These are phyloP conservation scores for Hypoxylon sp. DNA, from an alignment of 2,329 filamentous ascomycete genomes.

Conservation along the genomic window DNA sequence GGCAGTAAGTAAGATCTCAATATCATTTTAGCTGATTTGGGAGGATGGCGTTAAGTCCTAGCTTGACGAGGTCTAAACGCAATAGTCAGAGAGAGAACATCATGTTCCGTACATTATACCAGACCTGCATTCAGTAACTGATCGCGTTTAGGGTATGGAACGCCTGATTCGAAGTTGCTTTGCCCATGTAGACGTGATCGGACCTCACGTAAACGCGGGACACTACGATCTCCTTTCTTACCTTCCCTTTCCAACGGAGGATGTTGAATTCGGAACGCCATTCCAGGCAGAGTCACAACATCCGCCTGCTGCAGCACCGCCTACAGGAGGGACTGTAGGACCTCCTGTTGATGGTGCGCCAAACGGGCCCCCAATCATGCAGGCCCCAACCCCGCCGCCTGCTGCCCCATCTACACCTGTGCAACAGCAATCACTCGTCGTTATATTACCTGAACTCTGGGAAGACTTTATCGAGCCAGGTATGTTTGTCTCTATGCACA, in stretches of 20 bases:
- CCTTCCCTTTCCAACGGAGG: slow-evolving; percentile 38
- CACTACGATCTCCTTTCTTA: slow-evolving; percentile 69
- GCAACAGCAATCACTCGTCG: slow-evolving; percentile 46
- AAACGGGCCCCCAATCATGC: slow-evolving; percentile 5
- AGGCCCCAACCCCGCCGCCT: slow-evolving; percentile 20
- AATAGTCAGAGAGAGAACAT: not conserved
- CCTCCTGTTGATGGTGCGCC: not conserved
- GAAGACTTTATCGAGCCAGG: slow-evolving; percentile 69
- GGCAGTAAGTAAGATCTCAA: slow-evolving; percentile 61
- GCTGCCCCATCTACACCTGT: slow-evolving; percentile 24
- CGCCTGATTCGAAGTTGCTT: slow-evolving; percentile 70
- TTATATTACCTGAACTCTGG: slow-evolving; percentile 71
- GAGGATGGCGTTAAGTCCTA: not conserved
- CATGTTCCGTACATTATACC: not conserved
- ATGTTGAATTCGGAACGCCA: slow-evolving; percentile 53
- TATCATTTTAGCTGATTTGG: not conserved
- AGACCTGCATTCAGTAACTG: slow-evolving; percentile 4
- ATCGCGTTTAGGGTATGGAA: slow-evolving; percentile 66
- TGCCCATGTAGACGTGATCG: slow-evolving; percentile 67
- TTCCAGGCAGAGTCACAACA: slow-evolving; percentile 1
- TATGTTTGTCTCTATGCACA: slow-evolving; percentile 69
- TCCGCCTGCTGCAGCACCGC: slow-evolving; percentile 9
- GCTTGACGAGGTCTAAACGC: not conserved
- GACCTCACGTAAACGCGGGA: slow-evolving; percentile 66
- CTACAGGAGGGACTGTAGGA: slow-evolving; percentile 3